phyloP scores from a whole-genome alignment of 1,139 yeast species.

The Oligophagozyma castellii region DNA sequence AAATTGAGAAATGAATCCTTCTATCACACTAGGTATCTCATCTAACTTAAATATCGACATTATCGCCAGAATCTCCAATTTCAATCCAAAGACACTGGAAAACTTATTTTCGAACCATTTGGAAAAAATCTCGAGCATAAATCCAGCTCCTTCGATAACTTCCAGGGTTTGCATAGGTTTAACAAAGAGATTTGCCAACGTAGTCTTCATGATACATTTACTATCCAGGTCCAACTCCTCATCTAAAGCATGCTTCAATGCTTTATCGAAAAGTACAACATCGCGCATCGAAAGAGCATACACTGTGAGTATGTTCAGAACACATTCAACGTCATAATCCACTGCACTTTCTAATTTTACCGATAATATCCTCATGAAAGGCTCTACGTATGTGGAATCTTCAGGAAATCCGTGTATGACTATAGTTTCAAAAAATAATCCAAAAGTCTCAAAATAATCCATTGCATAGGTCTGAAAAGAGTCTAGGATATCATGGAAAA shows the following conservation, averaged over 20 bases:
- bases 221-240: slow-evolving; percentile 22
- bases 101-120: slow-evolving; percentile 55
- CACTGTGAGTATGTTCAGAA: slow-evolving; percentile 25
- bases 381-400: slow-evolving; percentile 29
- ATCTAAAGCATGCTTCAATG: slow-evolving; percentile 18
- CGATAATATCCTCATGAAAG: slow-evolving; percentile 20
- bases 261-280: slow-evolving; percentile 25
- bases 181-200: slow-evolving; percentile 53
- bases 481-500: slow-evolving; percentile 26
- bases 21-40: slow-evolving; percentile 25
- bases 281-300: slow-evolving; percentile 24
- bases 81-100: slow-evolving; percentile 64
- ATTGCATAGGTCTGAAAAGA: slow-evolving; percentile 44
- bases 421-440: slow-evolving; percentile 65
- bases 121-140: slow-evolving; percentile 38
- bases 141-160: slow-evolving; percentile 35
- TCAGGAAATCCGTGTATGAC: slow-evolving; percentile 51
- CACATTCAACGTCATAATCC: slow-evolving; percentile 30
- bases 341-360: slow-evolving; percentile 26
- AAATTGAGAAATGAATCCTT: slow-evolving; percentile 24
- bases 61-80: slow-evolving; percentile 55
- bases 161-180: slow-evolving; percentile 46
- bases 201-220: slow-evolving; percentile 37
- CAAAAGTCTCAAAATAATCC: slow-evolving; percentile 61
- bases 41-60: slow-evolving; percentile 33